Base-by-base conservation (phyloP, 2,329 filamentous ascomycete species). In the Acrocalymma vagum region DNA sequence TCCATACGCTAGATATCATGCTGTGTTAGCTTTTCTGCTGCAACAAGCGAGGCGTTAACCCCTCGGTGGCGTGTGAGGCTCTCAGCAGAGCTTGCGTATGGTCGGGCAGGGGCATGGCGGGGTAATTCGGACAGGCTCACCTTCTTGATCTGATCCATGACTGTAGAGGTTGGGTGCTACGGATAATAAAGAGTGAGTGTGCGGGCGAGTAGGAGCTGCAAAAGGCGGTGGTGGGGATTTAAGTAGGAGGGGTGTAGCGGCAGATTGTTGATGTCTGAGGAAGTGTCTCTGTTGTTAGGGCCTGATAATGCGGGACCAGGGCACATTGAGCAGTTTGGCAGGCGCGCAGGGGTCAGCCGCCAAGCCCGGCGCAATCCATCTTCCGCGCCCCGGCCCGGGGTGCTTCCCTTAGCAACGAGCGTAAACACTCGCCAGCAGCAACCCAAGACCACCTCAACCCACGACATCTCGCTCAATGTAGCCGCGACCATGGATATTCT, bases 121-220 rank as follows among this genome's bases (percentile, higher is more conserved):
- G 65, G 69, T 65, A 66, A 45, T 16, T 45, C 29, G 40, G 63
- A 57, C 65, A 61, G 38, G 81, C 86, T 80, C 75, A 92, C 88
- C 82, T 91, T 86, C 85, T 90, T 92, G 74, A 94, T 92, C 76
- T 87, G 87, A 75, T 94, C 89, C 89, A 93, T 93, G 67, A 52
- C 51, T 44, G 58, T 43, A 46, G 53, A 26, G 27, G 28, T 48
- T 29, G 37, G 38, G 51, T 39, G 35, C 27, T 31, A 32, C 22
- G 29, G 35, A 32, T 29, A 28, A 26, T 20, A 24, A 31, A 17
- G 31, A 21, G 31, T 42, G 37, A 20, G 32, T 24, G 37, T 41
- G 6, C 34, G 33, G 17, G 41, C 42, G n/a, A 32, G 36, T 18
- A 44, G 39, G 32, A 24, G 31, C 30, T 20, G 39, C 25, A 30